Base-by-base conservation (phyloP, 1,284 basidiomycete genomes). In the Tylopilus sp. region DNA sequence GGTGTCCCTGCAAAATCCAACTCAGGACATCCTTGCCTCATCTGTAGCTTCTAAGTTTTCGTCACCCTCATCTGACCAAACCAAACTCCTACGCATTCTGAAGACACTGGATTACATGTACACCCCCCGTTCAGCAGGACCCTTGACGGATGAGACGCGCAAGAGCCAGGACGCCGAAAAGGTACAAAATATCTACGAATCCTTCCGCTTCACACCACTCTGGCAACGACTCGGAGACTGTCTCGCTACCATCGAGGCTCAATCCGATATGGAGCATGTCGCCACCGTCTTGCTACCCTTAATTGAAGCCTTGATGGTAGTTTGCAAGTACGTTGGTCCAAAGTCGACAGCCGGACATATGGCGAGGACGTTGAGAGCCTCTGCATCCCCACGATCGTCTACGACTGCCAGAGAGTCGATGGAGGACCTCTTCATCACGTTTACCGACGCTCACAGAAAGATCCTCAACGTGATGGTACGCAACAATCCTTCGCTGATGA, bases 41-140 rank as follows among this genome's bases (percentile, higher is more conserved):
- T 80, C 87, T 4, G 83, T 90, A 13, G 84, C 94, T 13, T 83
- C 87, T 43, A 92, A 90, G 64, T 97, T 98, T 72, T 94, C 94
- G 1, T 86, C 92, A 1, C 88, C 94, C 1, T 93, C 93, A 3
- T 94, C 94, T 0, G 84, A 86, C 43, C 94, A 98, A 75, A 93
- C 95, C 25, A 96, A 96, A 72, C 80, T 98, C 2, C 78, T 98
- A 5, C 82, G 94, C 24, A 87, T 98, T 8, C 76, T 98, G 57
- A 98, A 98, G 76, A 96, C 94, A 10, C 90, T 98, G 64, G 94
- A 98, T 68, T 95, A 94, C 71, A 92, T 97, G 84, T 92, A 92
- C 72, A 86, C 89, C 2, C 83, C 86, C 22, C 88, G 85, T 64
- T 64, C 80, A 17, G 62, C 72, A n/a, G 62, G 76, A 14, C 68